Evolutionary conservation across 768 basidiomycete species (phyloP), one percentile per base, ranked within the genome.

Genomic region (Serendipita sp.): DNA sequence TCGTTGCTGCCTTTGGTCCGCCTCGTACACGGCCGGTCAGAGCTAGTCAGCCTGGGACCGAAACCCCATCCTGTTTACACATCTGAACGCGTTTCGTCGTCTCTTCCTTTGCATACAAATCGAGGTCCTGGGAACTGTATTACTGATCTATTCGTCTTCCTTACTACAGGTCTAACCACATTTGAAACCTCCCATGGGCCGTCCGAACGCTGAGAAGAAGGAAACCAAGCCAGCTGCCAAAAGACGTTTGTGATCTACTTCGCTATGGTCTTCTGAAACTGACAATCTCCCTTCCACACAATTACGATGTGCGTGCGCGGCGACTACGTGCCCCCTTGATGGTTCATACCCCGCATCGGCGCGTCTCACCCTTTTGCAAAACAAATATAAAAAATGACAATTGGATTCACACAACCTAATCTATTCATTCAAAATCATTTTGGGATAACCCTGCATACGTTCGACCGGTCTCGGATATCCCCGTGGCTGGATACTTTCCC

Each of bases 211-310:
- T 10, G 33, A 60, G n/a, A 36, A 60, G 27, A 60, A 60, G 55
- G 55, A 27, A n/a, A 60, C 27, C 55, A 60, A 60, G 33, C 36
- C 55, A 37, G 55, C 55, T 27, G 55, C 55, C 8, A 60, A 60
- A 36, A 16, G 34, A 37, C 55, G 55, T 60, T n/a, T 27, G 55
- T 60, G 16, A 34, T 60, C 55, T 23, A 27, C 11, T 33, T 60
- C 36, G 5, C 40, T 40, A 40, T 40, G 6, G 13, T 6, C 5
- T 40, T 40, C 40, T 40, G 40, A 40, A 40, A 40, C 40, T 40
- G 40, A 40, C 40, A 40, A 5, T 13, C 40, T 40, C 13, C 40
- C 13, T 40, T 40, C 5, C 40, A 5, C 40, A 40, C 40, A 40
- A 40, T 23, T 23, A 23, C 23, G 23, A 23, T 23, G 23, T 23